Base-by-base conservation (phyloP, 495 filamentous ascomycete species). In the Lasiosphaeris hirsuta region DNA sequence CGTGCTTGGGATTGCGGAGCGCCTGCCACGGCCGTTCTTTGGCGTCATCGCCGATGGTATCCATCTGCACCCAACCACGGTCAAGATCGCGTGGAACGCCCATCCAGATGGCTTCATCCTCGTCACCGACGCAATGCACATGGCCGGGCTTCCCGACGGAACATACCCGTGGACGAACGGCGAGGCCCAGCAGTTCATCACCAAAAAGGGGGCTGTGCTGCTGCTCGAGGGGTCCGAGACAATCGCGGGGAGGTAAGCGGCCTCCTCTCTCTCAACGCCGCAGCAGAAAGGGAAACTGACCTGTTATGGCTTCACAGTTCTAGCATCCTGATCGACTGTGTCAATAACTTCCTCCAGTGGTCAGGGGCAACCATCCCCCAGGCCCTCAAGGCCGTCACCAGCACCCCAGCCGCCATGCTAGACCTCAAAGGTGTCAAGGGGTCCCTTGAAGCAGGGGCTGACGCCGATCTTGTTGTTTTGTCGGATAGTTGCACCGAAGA, bases 101-200 rank as follows among this genome's bases (percentile, higher is more conserved):
- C 83, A 87, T 60, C 82, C 83, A 0, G 72, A 77, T 4, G 85
- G 85, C 1, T 81, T 84, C 65, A 83, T 88, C 49, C 76, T 88
- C 1, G 84, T 88, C 41, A 86, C 85, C 2, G 85, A 87, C 60
- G 85, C 85, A 18, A 87, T 87, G 84, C 77, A 81, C 55, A 67
- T 86, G 10, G 76, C 80, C 0, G 90, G 90, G 0, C 70, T 92
- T 46, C 83, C 84, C 0, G 90, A 96, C 60, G 90, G 90, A 11
- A 72, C 81, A 7, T 92, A 93, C 59, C 79, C 83, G 54, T 92
- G 88, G 88, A 89, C 82, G 4, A 92, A 93, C 63, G 89, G 89
- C 14, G 84, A 86, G 59, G 75, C 76, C 6, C 85, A 87, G 61
- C 66, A 74, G 9, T 68, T 59, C 39, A 75, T 78, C 35, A 69